Conservation (phyloP, 1,284 basidiomycete genomes). For the Mycosarcoma maydis region DNA sequence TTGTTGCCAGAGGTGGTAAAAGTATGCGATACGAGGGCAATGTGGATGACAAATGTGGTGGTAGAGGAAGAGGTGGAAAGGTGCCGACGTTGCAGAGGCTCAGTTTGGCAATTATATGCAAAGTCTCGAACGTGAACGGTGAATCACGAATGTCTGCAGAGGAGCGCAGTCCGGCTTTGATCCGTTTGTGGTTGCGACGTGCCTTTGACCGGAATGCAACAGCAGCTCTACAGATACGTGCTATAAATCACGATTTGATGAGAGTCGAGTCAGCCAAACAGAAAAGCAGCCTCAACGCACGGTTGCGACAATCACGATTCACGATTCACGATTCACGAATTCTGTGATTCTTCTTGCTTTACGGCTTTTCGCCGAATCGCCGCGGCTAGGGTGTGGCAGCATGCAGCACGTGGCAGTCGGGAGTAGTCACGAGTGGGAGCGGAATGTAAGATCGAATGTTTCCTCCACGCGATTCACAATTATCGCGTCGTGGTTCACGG, state of each 20-base stretch:
- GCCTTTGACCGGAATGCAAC: not conserved
- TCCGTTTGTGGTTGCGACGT: constrained; percentile 1
- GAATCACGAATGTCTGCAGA: not conserved
- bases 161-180: constrained; percentile 7
- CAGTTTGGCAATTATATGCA: constrained; percentile 1
- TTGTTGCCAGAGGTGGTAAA: not conserved
- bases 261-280: constrained; percentile 21
- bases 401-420: no score
- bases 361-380: constrained; percentile 38
- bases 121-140: not conserved
- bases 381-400: no score
- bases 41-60: no score
- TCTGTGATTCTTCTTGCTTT: not conserved
- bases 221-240: not conserved
- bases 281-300: not conserved
- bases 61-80: no score
- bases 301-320: no score
- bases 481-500: no score
- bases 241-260: no score
- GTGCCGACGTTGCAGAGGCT: no score
- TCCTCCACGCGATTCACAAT: not conserved
- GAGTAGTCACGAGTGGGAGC: no score
- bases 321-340: constrained; percentile 20
- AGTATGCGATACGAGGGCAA: no score
- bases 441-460: constrained; percentile 17